Base-by-base conservation (phyloP, 129 eudicot genomes). In the Artemisia annua region DNA sequence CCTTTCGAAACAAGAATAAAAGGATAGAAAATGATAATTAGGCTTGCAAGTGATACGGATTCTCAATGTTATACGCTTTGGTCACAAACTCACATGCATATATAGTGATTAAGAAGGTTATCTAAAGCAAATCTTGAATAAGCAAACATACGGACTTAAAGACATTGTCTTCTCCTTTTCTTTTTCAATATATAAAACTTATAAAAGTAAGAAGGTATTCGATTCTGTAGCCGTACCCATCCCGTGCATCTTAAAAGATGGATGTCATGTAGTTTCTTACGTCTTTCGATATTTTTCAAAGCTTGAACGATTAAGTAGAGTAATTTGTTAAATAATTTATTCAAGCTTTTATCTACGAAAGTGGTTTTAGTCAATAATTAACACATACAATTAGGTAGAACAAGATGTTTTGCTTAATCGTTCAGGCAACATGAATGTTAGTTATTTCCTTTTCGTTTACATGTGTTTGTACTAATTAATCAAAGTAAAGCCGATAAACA, bases 141-240 rank as follows among this genome's bases (percentile, higher is more conserved):
- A 59, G 55, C 67, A 54, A 54, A 75, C 30, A 62, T 66, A 67
- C 66, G 67, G 73, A 66, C 26, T 66, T 26, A 16, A 75, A 75
- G 49, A 51, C 51, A 63, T 74, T 10, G 10, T 63, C 55, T 66
- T 75, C 53, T 26, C 26, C n/a, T 66, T 75, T 54, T n/a, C 11
- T 72, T 5, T 44, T 26, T 53, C 5, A 32, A 14, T 17, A 58
- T 11, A 51, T 53, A 14, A 75, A 46, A 48, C 17, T 24, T 60
- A 67, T 66, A 67, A 76, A 68, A 67, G 74, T 76, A 16, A 51
- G 52, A 43, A 74, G 80, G 74, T 58, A 76, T 76, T 75, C 19
- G 80, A 76, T 76, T 68, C 80, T 53, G 52, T 58, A 67, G 75
- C 73, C 69, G 74, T 68, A 76, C 63, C 75, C 80, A 59, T 76